These are phyloP conservation scores for Alternaria alternata DNA, from an alignment of 2,329 filamentous ascomycete species.

Conservation along the genomic window DNA sequence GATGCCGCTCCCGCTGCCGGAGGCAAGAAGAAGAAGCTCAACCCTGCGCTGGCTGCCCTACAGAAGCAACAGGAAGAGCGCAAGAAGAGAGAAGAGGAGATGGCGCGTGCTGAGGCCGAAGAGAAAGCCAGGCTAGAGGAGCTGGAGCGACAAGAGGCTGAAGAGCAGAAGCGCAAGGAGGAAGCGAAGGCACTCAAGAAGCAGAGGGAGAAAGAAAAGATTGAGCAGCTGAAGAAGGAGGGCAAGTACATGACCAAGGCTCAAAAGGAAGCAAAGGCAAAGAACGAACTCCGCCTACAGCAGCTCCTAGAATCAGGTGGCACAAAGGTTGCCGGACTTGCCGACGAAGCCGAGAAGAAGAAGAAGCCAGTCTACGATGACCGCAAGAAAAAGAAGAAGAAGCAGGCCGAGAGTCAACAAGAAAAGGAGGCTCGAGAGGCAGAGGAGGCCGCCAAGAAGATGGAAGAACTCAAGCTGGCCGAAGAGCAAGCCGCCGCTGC, in stretches of 20 bases:
- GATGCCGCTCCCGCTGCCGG: slow-evolving; percentile 53
- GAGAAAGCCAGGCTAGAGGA: slow-evolving; percentile 72
- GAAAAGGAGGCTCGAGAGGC: slow-evolving; percentile 56
- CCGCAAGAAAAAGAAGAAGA: slow-evolving; percentile 81
- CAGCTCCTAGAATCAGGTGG: slow-evolving; percentile 84
- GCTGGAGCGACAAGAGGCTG: slow-evolving; percentile 68
- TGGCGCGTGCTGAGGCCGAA: slow-evolving; percentile 65
- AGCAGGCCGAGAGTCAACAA: slow-evolving; percentile 65
- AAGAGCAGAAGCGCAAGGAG: slow-evolving; percentile 74
- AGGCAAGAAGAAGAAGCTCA: slow-evolving; percentile 90
- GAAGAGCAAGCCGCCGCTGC: slow-evolving; percentile 77
- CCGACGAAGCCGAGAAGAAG: slow-evolving; percentile 72
- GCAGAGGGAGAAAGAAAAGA: slow-evolving; percentile 84
- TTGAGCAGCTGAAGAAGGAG: slow-evolving; percentile 87
- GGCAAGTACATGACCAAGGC: slow-evolving; percentile 88
- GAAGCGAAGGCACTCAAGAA: slow-evolving; percentile 81
- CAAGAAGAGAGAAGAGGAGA: slow-evolving; percentile 71
- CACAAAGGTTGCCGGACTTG: slow-evolving; percentile 65
- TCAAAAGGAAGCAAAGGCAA: slow-evolving; percentile 81
- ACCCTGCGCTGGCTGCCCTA: slow-evolving; percentile 73
- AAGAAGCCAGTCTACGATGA: slow-evolving; percentile 79
- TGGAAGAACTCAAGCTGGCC: slow-evolving; percentile 60
- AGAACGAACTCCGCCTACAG: slow-evolving; percentile 80
- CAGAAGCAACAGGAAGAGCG: slow-evolving; percentile 86
- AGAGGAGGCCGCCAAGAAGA: slow-evolving; percentile 65